Base-by-base conservation (phyloP, 345 rosid genomes). In the Salix caprea region DNA sequence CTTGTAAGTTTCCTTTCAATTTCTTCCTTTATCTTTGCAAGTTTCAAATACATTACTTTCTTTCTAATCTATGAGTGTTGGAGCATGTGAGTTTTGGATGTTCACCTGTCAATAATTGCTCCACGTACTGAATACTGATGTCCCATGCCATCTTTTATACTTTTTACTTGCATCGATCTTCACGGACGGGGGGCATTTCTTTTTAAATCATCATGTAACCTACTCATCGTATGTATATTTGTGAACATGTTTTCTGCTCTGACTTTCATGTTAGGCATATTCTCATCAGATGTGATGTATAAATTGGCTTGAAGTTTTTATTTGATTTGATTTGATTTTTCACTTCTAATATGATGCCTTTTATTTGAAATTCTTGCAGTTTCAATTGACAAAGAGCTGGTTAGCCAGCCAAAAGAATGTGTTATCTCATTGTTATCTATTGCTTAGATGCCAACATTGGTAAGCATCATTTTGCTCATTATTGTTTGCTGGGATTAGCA, bases 401-500 rank as follows among this genome's bases (percentile, higher is more conserved):
- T 19, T n/a, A 18, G 71, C 34, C 52, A 14, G 36, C 16, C 36
- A 34, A 21, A n/a, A 52, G 52, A 34, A 30, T 64, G 60, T 62
- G 19, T 14, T 6, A 32, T 74, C 65, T 32, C 61, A 13, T 66
- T 37, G n/a, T 15, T 74, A 5, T n/a, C n/a, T 46, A 7, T 21
- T 75, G 70, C 71, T 67, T 75, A 44, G 62, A 30, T 66, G 65
- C 71, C 52, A 67, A 50, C 36, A 75, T 50, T 14, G 77, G 77
- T 75, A 66, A 75, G 71, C 66, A 56, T 37, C 2, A 26, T 58
- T 62, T 74, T 74, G 24, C 21, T 74, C 7, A 23, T 58, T 56
- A 58, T 4, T 72, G 26, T 23, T 60, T 11, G 46, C 11, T 42
- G 46, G 46, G 46, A 19, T 65, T 26, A 16, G 18, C 39, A 64